Percentiles rank a stretch among this genome's conserved stretches.
phyloP scores from a whole-genome alignment of 2,329 filamentous ascomycete species.

The Drechslerella coelobrocha region DNA sequence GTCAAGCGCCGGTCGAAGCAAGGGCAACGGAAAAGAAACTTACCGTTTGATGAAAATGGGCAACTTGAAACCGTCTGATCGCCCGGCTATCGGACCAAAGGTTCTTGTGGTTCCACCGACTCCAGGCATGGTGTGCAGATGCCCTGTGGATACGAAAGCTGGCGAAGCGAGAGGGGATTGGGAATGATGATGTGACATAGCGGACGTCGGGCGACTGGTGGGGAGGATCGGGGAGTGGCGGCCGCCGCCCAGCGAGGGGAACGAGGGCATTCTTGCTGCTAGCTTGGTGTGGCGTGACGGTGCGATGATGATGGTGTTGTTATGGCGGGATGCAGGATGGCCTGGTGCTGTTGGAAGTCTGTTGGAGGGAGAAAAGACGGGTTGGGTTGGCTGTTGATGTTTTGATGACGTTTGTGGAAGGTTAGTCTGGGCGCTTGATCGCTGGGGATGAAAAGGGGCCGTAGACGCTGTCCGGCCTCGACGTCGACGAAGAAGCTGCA shows the following conservation, averaged over 20 bases:
- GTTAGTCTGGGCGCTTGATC: conserved; percentile 13
- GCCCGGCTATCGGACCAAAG: conserved; percentile 43
- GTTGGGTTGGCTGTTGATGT: conserved; percentile 1
- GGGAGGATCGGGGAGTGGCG: conserved; percentile 45
- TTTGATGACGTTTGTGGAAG: conserved; percentile 30
- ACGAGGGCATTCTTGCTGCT: conserved; percentile 13
- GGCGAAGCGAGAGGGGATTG: conserved; percentile 38
- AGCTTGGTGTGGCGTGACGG: conserved; percentile 26
- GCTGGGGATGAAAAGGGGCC: background rate
- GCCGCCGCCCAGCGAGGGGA: conserved; percentile 40
- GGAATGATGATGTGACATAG: conserved; percentile 25
- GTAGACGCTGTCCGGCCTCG: background rate
- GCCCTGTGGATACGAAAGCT: conserved; percentile 39
- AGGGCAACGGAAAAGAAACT: background rate
- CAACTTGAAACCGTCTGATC: conserved; percentile 41
- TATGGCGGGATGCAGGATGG: conserved; percentile 2
- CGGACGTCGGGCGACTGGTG: conserved; percentile 37
- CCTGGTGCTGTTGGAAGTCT: background rate
- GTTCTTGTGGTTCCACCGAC: conserved; percentile 37
- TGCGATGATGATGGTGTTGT: conserved; percentile 13
- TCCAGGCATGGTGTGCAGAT: conserved; percentile 45
- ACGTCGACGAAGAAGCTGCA: background rate
- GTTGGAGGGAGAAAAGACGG: conserved; percentile 10
- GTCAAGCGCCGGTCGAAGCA: background rate
- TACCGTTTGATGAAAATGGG: conserved; percentile 46